phyloP scores from a whole-genome alignment of 2,329 filamentous ascomycete species.

The Penicillium corylophilum region DNA sequence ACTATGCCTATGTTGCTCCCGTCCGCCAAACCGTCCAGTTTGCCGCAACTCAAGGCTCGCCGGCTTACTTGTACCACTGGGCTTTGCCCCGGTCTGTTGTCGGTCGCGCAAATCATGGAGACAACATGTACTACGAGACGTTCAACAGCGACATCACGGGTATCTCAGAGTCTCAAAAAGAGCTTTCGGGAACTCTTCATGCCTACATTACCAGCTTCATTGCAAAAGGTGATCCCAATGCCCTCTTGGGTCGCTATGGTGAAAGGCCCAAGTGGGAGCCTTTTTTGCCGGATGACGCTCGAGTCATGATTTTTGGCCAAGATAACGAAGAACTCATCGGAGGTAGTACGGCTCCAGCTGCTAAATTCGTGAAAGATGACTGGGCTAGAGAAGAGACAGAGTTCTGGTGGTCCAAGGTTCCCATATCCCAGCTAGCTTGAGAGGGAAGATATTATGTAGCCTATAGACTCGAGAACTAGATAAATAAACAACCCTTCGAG shows the following conservation, averaged over 20 bases:
- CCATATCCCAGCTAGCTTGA: conserved; percentile 28
- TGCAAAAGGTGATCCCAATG: conserved; percentile 48
- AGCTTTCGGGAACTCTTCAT: conserved; percentile 46
- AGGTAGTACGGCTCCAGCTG: conserved; percentile 40
- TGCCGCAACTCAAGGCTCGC: conserved; percentile 33
- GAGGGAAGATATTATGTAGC: neutral
- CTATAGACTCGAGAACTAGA: neutral
- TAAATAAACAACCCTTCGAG: neutral
- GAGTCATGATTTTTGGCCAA: conserved; percentile 48
- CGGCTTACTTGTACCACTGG: conserved; percentile 57
- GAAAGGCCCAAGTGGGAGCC: conserved; percentile 39
- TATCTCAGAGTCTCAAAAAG: conserved; percentile 42
- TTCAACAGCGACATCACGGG: conserved; percentile 37
- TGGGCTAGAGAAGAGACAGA: conserved; percentile 48
- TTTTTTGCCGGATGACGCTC: conserved; percentile 30
- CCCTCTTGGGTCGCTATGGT: conserved; percentile 25
- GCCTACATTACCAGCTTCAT: conserved; percentile 54
- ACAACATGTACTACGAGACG: conserved; percentile 52
- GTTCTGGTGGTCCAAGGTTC: conserved; percentile 46
- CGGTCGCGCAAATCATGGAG: conserved; percentile 50
- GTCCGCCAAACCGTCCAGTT: conserved; percentile 49
- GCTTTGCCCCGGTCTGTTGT: conserved; percentile 47
- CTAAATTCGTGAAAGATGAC: conserved; percentile 41
- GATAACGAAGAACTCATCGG: conserved; percentile 53
- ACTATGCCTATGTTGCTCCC: conserved; percentile 52